Evolutionary conservation across 129 eudicot genomes (phyloP), one percentile per base, ranked within the genome.

Genomic region (Gnaphalium uliginosum): DNA sequence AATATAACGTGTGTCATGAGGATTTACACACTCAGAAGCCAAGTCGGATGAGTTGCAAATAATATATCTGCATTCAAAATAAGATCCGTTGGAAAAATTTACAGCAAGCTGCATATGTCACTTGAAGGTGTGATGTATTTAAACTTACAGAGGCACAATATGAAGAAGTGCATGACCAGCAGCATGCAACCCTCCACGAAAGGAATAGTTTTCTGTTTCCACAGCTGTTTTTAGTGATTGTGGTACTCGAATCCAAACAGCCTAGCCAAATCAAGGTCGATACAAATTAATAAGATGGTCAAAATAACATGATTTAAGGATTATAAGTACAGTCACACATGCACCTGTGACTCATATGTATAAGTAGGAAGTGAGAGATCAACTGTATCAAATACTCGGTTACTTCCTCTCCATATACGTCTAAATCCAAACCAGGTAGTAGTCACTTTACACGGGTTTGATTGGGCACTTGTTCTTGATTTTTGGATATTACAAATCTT

Each of bases 171-270:
- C 94, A 84, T 95, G 99, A 27, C 97, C 87, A 71, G 97, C 97
- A 82, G 99, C 99, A 87, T 95, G 99, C 82, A 95, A 87, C 25
- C 99, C 99, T 75, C 88, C 96, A 69, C 90, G 96, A 76, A 91
- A 89, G 11, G 96, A 83, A 82, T 83, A 83, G 2, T 66, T 74
- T 66, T 73, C 73, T 53, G 43, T 76, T 83, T 95, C 94, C 69
- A 89, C 96, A 56, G 87, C 82, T 73, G 83, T 53, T 85, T 95
- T 91, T 61, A 95, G 39, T n/a, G 94, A 81, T 65, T 89, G 89
- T 15, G 94, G 87, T 30, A 95, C 97, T 61, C 86, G 92, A 81
- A 91, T 79, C 99, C 97, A 95, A 50, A 89, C 97, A 67, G 99
- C 97, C 99, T 91, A 59, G 22, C 51, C 69, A 75, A 54, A 50